Percentiles rank a stretch among this genome's conserved stretches.
These are phyloP conservation scores for Podospora fimiseda DNA, from an alignment of 495 filamentous ascomycete species.

Conservation along the genomic window DNA sequence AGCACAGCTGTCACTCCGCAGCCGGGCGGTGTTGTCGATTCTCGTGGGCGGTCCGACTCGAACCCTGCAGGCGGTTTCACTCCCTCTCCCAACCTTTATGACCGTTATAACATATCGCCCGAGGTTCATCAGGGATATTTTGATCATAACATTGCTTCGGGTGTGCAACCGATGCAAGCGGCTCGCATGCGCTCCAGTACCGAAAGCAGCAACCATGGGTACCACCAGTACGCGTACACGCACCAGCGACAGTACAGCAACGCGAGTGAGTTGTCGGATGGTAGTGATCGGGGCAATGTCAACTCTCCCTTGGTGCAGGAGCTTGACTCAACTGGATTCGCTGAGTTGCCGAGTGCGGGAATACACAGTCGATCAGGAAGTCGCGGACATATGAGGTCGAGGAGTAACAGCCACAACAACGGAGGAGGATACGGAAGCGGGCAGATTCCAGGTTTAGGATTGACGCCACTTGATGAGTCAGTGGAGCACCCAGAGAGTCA, in stretches of 20 bases:
- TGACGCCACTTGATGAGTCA: slow-evolving; percentile 27
- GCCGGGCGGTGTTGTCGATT: background rate
- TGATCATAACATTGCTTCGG: slow-evolving; percentile 13
- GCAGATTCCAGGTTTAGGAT: slow-evolving; percentile 1
- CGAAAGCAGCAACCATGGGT: slow-evolving; percentile 22
- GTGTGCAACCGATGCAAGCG: slow-evolving; percentile 13
- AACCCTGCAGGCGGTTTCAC: slow-evolving; percentile 10
- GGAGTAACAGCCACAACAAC: slow-evolving; percentile 15
- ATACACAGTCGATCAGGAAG: slow-evolving; percentile 15
- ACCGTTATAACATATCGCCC: slow-evolving; percentile 24
- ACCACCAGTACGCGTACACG: slow-evolving; percentile 11
- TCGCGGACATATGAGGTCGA: slow-evolving; percentile 9
- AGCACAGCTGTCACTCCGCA: slow-evolving; percentile 12
- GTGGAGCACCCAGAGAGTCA: slow-evolving; percentile 23
- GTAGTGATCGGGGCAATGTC: slow-evolving; percentile 23
- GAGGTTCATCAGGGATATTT: slow-evolving; percentile 29
- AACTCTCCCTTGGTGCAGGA: slow-evolving; percentile 19
- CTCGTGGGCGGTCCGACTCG: slow-evolving; percentile 19
- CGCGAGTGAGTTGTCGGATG: slow-evolving; percentile 34
- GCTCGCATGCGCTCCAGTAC: slow-evolving; percentile 22
- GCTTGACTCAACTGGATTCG: background rate
- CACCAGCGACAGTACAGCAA: slow-evolving; percentile 35
- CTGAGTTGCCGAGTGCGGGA: slow-evolving; percentile 2
- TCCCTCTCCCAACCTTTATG: slow-evolving; percentile 20
- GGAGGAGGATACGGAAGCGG: background rate